Percentiles rank a stretch among this genome's conserved stretches.
Evolutionary conservation across 148 eudicot species (phyloP).

Genomic region (Rhododendron molle): DNA sequence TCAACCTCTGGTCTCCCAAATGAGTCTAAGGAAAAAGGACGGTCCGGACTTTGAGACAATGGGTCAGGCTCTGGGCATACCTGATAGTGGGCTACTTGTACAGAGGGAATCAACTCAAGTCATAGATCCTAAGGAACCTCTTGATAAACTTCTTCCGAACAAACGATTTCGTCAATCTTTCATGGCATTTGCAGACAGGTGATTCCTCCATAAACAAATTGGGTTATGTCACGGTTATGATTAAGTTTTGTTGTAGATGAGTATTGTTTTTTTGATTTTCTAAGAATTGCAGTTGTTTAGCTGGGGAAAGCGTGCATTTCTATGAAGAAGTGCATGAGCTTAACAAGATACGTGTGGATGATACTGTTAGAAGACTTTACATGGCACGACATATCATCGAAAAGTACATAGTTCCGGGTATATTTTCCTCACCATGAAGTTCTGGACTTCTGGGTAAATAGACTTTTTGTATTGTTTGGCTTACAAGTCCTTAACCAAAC

Average conservation of each 20-base stretch:
- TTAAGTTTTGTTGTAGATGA: not conserved
- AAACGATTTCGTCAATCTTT: constrained; percentile 72
- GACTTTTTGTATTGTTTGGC: not conserved
- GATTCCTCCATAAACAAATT: not conserved
- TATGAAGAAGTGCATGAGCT: constrained; percentile 80
- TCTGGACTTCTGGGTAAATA: not conserved
- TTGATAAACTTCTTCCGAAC: constrained; percentile 76
- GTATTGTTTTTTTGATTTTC: not conserved
- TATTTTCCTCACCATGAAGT: not conserved
- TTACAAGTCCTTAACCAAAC: not conserved
- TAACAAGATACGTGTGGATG: constrained; percentile 55
- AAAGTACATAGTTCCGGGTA: constrained; percentile 73
- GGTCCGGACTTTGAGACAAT: constrained; percentile 37
- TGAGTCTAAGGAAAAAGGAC: constrained; percentile 67
- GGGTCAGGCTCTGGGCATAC: constrained; percentile 83
- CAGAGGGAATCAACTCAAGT: constrained; percentile 31
- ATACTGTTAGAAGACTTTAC: constrained; percentile 71
- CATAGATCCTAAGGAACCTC: constrained; percentile 51
- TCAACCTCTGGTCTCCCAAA: constrained; percentile 73
- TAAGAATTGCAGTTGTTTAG: constrained; percentile 68
- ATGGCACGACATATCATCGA: constrained; percentile 87
- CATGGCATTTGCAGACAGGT: constrained; percentile 92
- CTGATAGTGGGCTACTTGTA: constrained; percentile 39
- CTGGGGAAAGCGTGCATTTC: constrained; percentile 88
- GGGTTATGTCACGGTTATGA: not conserved